Base-by-base conservation (phyloP, 352 stramenopile species). In the Phytophthora pinifolia region DNA sequence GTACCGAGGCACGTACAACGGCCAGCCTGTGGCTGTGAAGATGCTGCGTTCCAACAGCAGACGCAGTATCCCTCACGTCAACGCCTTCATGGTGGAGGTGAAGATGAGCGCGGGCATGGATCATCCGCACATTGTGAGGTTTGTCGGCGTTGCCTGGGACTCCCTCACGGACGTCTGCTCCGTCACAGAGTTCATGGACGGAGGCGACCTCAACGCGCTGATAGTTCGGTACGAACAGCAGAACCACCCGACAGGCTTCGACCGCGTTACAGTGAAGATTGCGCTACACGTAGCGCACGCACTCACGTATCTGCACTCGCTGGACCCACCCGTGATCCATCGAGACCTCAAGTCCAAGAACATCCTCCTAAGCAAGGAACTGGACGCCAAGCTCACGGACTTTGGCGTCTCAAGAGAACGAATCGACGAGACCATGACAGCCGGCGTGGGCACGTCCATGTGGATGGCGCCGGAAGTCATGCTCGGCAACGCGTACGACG, bases 281-380 rank as follows among this genome's bases (percentile, higher is more conserved):
- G 52, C 52, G 7, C 33, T 53, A 13, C 51, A 59, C 7, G 51
- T 59, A 43, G 51, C 51, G 18, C 51, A 59, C 27, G 51, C 51
- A 14, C 52, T 60, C 33, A 54, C 52, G 34, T 60, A 54, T 29
- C 18, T 60, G 52, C 42, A 59, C 27, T 59, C 52, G 4, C 25
- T 59, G 1, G 42, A 59, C 36, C 52, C 52, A 29, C 65, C 71
- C 33, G 79, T 86, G 14, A 87, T 91, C 56, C 79, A 89, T 54
- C 74, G 79, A 18, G 74, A 88, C 55, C 59, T 89, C 39, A 89
- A 88, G 70, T 88, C 75, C 39, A 74, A 73, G 38, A 88, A 88
- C 63, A 72, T 89, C 45, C 57, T 89, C 17, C 54, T 89, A 6
- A 89, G 72, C 54, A 8, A 34, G 6, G 57, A 72, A 13, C 63